Percentiles rank a stretch among this genome's conserved stretches.
Evolutionary conservation across 495 filamentous ascomycete genomes (phyloP).

Genomic region (Aspergillus avenaceus): DNA sequence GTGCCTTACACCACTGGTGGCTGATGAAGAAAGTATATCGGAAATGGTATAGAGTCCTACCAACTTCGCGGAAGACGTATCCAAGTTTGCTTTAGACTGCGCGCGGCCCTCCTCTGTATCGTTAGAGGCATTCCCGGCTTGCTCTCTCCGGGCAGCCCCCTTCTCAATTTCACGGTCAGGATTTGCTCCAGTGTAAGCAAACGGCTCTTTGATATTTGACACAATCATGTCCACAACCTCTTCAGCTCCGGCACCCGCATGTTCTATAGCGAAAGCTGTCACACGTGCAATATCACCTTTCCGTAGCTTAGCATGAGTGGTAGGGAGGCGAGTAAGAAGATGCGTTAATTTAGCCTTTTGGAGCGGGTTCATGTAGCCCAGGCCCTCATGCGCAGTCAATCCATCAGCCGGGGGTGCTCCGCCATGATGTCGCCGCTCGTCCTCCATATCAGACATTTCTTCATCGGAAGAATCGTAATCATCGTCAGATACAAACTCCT

Average conservation of each 20-base stretch:
- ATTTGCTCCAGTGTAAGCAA: constrained; percentile 59
- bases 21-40: constrained; percentile 83
- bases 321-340: constrained; percentile 76
- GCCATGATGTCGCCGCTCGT: constrained; percentile 50
- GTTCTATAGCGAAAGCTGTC: constrained; percentile 84
- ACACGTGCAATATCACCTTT: constrained; percentile 85
- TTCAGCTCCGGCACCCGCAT: constrained; percentile 73
- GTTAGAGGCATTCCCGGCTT: constrained; percentile 26
- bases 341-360: constrained; percentile 80
- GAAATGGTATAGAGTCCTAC: constrained; percentile 83
- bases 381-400: constrained; percentile 45
- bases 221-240: constrained; percentile 88
- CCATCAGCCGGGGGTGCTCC: constrained; percentile 50
- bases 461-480: constrained; percentile 89
- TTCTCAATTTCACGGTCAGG: constrained; percentile 45
- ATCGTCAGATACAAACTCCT: constrained; percentile 74
- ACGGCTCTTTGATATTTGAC: constrained; percentile 70
- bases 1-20: constrained; percentile 76
- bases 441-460: constrained; percentile 76
- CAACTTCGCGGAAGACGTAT: constrained; percentile 69
- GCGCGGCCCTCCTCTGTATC: constrained; percentile 20
- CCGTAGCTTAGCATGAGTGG: constrained; percentile 65
- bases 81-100: constrained; percentile 44
- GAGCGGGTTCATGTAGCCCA: constrained; percentile 75
- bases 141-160: constrained; percentile 29